Evolutionary conservation across 768 basidiomycete species (phyloP).

Genomic region (Thelephora ganbajun): DNA sequence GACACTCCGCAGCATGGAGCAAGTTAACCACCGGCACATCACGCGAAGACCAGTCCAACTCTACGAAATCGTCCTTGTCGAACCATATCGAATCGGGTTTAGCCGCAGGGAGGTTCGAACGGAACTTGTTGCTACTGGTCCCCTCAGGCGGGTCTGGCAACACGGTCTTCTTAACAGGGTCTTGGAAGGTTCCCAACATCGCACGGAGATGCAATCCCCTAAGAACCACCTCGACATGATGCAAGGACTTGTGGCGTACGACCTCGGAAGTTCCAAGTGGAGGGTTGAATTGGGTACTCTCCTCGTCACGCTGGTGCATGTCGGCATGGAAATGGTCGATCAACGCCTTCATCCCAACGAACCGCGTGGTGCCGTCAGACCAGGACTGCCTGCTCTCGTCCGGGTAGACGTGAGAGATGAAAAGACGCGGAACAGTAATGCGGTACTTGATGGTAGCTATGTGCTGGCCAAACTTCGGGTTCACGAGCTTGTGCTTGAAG

Average conservation of each 20-base stretch:
- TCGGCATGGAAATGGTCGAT: slow-evolving; percentile 77
- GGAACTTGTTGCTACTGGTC: slow-evolving; percentile 33
- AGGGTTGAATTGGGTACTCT: slow-evolving; percentile 45
- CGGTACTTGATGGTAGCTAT: slow-evolving; percentile 88
- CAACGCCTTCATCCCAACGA: slow-evolving; percentile 76
- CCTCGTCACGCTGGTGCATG: slow-evolving; percentile 85
- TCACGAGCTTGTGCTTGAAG: slow-evolving; percentile 46
- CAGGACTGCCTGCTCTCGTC: slow-evolving; percentile 73
- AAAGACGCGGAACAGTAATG: slow-evolving; percentile 61
- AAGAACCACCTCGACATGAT: slow-evolving; percentile 74
- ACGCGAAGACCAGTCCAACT: slow-evolving; percentile 51
- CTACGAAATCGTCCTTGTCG: slow-evolving; percentile 71
- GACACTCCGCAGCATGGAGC: slow-evolving; percentile 61
- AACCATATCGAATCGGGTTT: slow-evolving; percentile 50
- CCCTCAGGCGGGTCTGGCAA: slow-evolving; percentile 32
- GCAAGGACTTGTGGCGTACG: slow-evolving; percentile 69
- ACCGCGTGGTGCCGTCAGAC: slow-evolving; percentile 62
- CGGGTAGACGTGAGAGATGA: slow-evolving; percentile 77
- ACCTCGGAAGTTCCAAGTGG: slow-evolving; percentile 43
- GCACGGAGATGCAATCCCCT: slow-evolving; percentile 66
- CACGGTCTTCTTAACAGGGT: slow-evolving; percentile 50
- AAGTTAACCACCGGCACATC: slow-evolving; percentile 49
- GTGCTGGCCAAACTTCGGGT: slow-evolving; percentile 81
- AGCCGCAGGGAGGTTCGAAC: slow-evolving; percentile 28
- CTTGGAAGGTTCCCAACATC: slow-evolving; percentile 63